These are phyloP conservation scores for Bacidia rubella DNA, from an alignment of 495 filamentous ascomycete species.

Conservation along the genomic window DNA sequence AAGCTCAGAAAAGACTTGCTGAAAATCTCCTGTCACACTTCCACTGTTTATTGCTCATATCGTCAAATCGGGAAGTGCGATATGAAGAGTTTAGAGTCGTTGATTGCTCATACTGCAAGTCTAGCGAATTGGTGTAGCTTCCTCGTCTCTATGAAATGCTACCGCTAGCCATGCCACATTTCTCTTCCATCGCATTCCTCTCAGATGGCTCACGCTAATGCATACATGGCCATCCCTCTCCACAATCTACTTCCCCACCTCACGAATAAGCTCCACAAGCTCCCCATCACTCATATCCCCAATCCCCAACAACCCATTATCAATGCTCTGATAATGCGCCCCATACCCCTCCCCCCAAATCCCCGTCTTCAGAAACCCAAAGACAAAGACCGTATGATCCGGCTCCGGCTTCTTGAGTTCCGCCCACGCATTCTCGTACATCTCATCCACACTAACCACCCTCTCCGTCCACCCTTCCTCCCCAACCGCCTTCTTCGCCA, in stretches of 20 bases:
- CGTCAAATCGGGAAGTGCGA: no score
- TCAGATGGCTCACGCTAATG: no score
- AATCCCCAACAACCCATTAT: slow-evolving; percentile 31
- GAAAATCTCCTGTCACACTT: no score
- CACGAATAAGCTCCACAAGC: slow-evolving; percentile 5
- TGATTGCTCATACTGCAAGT: no score
- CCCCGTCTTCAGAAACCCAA: slow-evolving; percentile 28
- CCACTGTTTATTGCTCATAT: no score
- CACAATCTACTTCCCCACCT: not conserved
- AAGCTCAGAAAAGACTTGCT: no score
- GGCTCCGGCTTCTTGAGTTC: slow-evolving; percentile 21
- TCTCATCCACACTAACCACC: slow-evolving; percentile 24
- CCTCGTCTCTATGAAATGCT: no score
- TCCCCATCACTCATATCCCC: slow-evolving; percentile 22
- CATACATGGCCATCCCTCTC: no score
- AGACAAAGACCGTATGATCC: slow-evolving; percentile 21
- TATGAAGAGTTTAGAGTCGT: no score
- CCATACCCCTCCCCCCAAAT: slow-evolving; percentile 34
- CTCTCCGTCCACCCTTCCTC: slow-evolving; percentile 22
- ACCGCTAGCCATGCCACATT: no score
- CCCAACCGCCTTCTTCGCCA: slow-evolving; percentile 37
- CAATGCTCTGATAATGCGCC: slow-evolving; percentile 21
- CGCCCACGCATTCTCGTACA: slow-evolving; percentile 30
- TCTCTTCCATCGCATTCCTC: no score
- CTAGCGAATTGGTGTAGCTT: no score